These are phyloP conservation scores for Aspergillus mulundensis DNA, from an alignment of 495 filamentous ascomycete species.

Conservation along the genomic window DNA sequence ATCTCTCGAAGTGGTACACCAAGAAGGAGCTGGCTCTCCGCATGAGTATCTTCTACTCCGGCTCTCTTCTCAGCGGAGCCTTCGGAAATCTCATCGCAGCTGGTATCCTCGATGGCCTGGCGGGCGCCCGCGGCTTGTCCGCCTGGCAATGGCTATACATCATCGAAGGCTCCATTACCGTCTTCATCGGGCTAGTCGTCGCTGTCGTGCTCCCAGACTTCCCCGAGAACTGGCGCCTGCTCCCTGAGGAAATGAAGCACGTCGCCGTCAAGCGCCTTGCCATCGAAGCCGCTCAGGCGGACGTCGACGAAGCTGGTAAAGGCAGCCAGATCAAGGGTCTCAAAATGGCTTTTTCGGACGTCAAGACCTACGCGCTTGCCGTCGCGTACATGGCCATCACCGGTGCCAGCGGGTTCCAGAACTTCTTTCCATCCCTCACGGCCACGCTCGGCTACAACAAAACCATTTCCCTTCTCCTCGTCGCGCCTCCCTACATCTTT, in stretches of 20 bases:
- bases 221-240: slow-evolving; percentile 44
- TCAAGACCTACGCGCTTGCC: slow-evolving; percentile 48
- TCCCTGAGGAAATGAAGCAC: slow-evolving; percentile 44
- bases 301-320: slow-evolving; percentile 45
- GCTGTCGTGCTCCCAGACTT: slow-evolving; percentile 46
- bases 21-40: slow-evolving; percentile 53
- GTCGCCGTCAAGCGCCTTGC: slow-evolving; percentile 49
- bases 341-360: slow-evolving; percentile 49
- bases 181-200: slow-evolving; percentile 37
- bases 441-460: slow-evolving; percentile 37
- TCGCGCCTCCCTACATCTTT: slow-evolving; percentile 53
- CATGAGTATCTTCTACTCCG: slow-evolving; percentile 64
- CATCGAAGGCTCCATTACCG: slow-evolving; percentile 43
- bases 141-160: slow-evolving; percentile 55
- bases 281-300: slow-evolving; percentile 45
- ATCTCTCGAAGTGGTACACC: slow-evolving; percentile 59
- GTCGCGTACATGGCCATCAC: slow-evolving; percentile 50
- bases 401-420: slow-evolving; percentile 50
- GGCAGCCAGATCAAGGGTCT: slow-evolving; percentile 47
- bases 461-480: slow-evolving; percentile 45
- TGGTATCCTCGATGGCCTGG: slow-evolving; percentile 45
- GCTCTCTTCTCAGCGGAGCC: slow-evolving; percentile 57
- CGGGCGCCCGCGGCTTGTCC: slow-evolving; percentile 35
- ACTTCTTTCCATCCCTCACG: slow-evolving; percentile 52
- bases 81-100: slow-evolving; percentile 62